phyloP scores from a whole-genome alignment of 2,329 filamentous ascomycete species.

The Apiospora kogelbergensis region DNA sequence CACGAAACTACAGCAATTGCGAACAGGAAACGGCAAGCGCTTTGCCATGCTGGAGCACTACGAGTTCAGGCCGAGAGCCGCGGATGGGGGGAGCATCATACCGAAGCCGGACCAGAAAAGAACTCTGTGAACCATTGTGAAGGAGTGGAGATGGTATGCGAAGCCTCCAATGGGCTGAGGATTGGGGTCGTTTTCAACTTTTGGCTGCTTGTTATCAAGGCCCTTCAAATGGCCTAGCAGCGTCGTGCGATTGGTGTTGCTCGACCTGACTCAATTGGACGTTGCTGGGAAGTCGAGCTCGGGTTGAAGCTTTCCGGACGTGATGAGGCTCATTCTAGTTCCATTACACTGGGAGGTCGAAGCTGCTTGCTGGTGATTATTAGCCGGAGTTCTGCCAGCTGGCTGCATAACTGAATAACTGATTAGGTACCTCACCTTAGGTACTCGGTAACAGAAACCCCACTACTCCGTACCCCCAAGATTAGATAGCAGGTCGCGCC shows the following conservation, averaged over 20 bases:
- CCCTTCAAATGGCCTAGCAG: constrained; percentile 3
- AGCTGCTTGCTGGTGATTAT: background rate
- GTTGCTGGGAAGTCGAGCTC: constrained; percentile 5
- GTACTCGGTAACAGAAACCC: no score
- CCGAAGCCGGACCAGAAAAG: constrained; percentile 91
- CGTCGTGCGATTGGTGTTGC: constrained; percentile 1
- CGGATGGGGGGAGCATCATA: constrained; percentile 47
- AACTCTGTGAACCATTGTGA: constrained; percentile 62
- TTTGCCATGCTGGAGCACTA: no score
- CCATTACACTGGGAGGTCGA: background rate
- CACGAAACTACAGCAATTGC: no score
- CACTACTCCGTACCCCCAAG: background rate
- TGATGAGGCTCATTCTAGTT: background rate
- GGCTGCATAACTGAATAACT: no score
- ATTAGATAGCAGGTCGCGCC: constrained; percentile 5
- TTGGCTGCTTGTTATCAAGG: background rate
- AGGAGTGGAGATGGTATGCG: constrained; percentile 21
- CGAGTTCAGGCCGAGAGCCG: background rate
- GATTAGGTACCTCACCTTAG: no score
- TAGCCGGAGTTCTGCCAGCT: constrained; percentile 3
- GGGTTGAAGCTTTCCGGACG: background rate
- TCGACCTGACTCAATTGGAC: constrained; percentile 4
- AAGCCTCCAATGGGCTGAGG: constrained; percentile 20
- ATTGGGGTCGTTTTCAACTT: constrained; percentile 9
- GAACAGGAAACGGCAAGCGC: no score